Base-by-base conservation (phyloP, 768 basidiomycete genomes). In the Candolleomyces aberdarensis region DNA sequence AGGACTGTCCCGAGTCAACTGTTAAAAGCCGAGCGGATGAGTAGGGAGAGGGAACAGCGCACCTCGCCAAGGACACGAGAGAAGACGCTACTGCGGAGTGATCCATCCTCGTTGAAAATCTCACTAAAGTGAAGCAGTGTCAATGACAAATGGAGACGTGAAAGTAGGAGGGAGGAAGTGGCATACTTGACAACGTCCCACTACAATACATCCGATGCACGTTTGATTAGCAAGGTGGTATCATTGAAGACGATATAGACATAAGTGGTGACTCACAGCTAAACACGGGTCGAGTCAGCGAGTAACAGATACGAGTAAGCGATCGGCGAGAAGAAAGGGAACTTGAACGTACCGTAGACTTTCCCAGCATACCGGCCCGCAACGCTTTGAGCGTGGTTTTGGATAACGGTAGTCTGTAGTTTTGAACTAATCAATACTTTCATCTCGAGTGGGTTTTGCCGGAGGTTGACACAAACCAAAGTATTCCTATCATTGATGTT, bases 61-160 rank as follows among this genome's bases (percentile, higher is more conserved):
- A 76, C 74, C 63, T 77, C 75, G 60, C 82, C 81, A n/a, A 84
- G 71, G 43, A 82, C 78, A 58, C 79, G 78, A 56, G 66, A 79
- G 72, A 81, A 83, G 46, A 83, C 78, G 60, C 77, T 78, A 40
- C 73, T 75, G 31, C 79, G 75, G 56, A 82, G 65, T 55, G 73
- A 74, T 48, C 82, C 81, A 64, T 82, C 77, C 61, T 83, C 82
- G 69, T 82, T 82, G 67, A 84, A 75, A 57, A 80, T 80, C 69
- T 83, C 82, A 60, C 78, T 78, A 51, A 46, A 68, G 63, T 58
- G 53, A 49, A 11, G 17, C 8, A 5, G 17, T 14, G 55, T 19
- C 15, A 51, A 53, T 51, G 26, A 44, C n/a, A n/a, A 44, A n/a
- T 15, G 13, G 13, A 14, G 47, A 26, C 3, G 3, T 2, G 31